These are phyloP conservation scores for Fusarium sp. DNA, from an alignment of 2,329 filamentous ascomycete genomes.

Conservation along the genomic window DNA sequence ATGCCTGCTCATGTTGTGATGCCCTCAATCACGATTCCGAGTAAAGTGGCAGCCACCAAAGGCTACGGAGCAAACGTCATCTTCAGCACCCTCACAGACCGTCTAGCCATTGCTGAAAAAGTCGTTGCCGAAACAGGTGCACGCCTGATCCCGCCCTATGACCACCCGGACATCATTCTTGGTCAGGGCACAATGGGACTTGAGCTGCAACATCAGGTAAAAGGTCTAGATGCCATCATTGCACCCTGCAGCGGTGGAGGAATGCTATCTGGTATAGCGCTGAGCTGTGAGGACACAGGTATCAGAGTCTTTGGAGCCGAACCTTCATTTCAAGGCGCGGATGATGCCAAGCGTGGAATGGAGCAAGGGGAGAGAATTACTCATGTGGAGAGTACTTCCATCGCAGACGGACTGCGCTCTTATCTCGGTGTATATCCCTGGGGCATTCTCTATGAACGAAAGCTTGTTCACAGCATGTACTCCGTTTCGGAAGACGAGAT, in stretches of 20 bases:
- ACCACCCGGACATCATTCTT: background rate
- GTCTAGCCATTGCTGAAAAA: background rate
- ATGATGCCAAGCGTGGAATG: conserved; percentile 8
- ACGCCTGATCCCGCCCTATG: background rate
- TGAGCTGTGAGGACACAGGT: conserved; percentile 1
- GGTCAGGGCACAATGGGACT: conserved; percentile 11
- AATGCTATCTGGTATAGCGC: background rate
- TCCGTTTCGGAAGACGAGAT: conserved; percentile 7
- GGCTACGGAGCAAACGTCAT: conserved; percentile 5
- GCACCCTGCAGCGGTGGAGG: conserved; percentile 1
- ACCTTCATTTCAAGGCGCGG: conserved; percentile 2
- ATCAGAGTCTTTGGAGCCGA: conserved; percentile 10
- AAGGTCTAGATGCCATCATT: background rate
- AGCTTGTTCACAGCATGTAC: conserved; percentile 4
- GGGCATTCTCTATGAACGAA: conserved; percentile 1
- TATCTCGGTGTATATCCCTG: conserved; percentile 3
- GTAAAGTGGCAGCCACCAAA: conserved; percentile 8
- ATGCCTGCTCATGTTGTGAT: conserved; percentile 13
- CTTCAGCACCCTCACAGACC: conserved; percentile 7
- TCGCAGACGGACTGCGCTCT: background rate
- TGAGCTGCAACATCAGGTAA: conserved; percentile 1
- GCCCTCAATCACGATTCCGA: conserved; percentile 4
- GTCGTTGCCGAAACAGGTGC: conserved; percentile 1
- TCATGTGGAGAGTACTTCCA: conserved; percentile 1
- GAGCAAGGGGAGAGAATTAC: conserved; percentile 1